phyloP scores from a whole-genome alignment of 1,284 basidiomycete genomes.

The Dichomitus squalens region DNA sequence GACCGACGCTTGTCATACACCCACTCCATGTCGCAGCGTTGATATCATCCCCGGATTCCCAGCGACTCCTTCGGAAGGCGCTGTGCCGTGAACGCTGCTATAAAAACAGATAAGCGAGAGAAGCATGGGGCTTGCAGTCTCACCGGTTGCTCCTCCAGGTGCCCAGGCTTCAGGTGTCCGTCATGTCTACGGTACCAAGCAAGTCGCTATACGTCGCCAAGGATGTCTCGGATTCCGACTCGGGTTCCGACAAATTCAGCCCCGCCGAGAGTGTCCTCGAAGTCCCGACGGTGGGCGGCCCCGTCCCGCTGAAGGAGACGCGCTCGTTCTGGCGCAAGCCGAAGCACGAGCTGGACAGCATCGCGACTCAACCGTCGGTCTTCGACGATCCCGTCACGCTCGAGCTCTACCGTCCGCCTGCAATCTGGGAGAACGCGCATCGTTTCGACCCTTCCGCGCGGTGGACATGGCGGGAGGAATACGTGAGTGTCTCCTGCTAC shows the following conservation, averaged over 20 bases:
- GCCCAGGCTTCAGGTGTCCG: neutral
- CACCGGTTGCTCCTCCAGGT: conserved; percentile 10
- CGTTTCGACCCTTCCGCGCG: conserved; percentile 67
- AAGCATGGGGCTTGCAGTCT: conserved; percentile 11
- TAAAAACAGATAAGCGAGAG: conserved; percentile 17
- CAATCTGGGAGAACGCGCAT: conserved; percentile 63
- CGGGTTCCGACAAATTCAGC: conserved; percentile 14
- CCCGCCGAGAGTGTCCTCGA: conserved; percentile 23
- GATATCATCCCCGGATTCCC: conserved; percentile 17
- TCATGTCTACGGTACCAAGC: conserved; percentile 29
- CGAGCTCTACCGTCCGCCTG: conserved; percentile 57
- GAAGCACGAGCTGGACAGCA: conserved; percentile 31
- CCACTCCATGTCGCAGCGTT: conserved; percentile 19
- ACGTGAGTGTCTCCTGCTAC: conserved; percentile 38
- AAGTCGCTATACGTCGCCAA: conserved; percentile 12
- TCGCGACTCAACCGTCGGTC: conserved; percentile 40
- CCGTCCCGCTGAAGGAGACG: conserved; percentile 20
- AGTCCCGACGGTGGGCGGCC: conserved; percentile 31
- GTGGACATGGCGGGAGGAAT: conserved; percentile 74
- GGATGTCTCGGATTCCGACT: conserved; percentile 16
- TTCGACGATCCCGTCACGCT: conserved; percentile 51
- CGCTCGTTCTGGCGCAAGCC: conserved; percentile 29
- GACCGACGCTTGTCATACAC: conserved; percentile 22
- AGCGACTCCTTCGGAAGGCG: neutral
- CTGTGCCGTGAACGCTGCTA: conserved; percentile 7